Evolutionary conservation across 1,139 yeast species (phyloP), one percentile per base, ranked within the genome.

Genomic region (Protomyces arabidopsidicola): DNA sequence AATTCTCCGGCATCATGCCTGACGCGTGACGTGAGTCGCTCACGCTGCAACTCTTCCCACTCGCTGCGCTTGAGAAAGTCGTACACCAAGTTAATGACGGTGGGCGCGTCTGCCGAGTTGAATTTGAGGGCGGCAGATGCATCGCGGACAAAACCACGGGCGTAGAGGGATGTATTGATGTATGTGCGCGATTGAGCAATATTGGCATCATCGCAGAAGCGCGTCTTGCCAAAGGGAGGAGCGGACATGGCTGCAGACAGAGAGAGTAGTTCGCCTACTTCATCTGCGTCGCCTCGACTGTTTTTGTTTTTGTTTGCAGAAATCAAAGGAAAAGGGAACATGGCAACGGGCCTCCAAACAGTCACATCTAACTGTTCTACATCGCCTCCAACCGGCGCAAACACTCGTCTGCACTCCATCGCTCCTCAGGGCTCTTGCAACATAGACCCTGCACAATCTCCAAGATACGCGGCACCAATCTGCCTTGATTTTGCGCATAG

Each of bases 31-130:
- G 48, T 42, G 22, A 42, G 22, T 10, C 12, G 14, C 16, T 42
- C 48, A 42, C 48, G 48, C 22, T 42, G 48, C 3, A n/a, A 20
- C 18, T 58, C 62, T n/a, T 58, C 62, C 45, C 53, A 50, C 35
- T 38, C 56, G 31, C 62, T 58, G 34, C 53, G 53, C 36, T 55
- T 24, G 51, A 58, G 53, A 31, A 58, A 52, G 31, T 58, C 56
- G 27, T 58, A 58, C 14, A 58, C 36, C 27, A 58, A 42, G 31
- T 58, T 58, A 35, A 58, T 58, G 18, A 58, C 62, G 36, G 52
- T 16, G 2, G 62, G 62, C 62, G 62, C 62, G 24, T 58, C 62
- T 2, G 62, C 62, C 12, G 62, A 58, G n/a, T 58, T 58, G 56
- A 58, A 58, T 31, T 58, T 58, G 35, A 58, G 53, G 22, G 38